Base-by-base conservation (phyloP, 371 early-diverging fungal species). In the Apophysomyces ossiformis region DNA sequence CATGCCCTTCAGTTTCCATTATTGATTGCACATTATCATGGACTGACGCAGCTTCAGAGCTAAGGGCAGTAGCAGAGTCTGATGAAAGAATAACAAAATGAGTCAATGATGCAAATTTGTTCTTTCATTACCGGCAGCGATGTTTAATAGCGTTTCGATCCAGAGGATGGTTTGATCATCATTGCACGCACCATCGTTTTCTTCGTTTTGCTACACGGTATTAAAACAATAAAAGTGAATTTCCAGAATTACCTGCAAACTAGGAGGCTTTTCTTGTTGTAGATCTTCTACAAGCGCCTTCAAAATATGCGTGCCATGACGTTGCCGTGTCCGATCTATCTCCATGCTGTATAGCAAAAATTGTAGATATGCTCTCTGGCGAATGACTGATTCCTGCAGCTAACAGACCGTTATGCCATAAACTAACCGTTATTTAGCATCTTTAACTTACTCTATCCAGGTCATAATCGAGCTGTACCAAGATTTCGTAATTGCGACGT, bases 251-350 rank as follows among this genome's bases (percentile, higher is more conserved):
- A 41, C 41, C 41, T 41, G 41, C 6, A 8, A 13, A 13, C 0
- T 13, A 41, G 8, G 8, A 41, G 41, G 41, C 38, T 38, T 38
- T 7, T 59, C 16, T 18, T 21, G 16, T 3, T 58, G 39, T 3
- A 59, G 60, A n/a, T 59, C 60, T 37, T 59, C 16, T 7, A 18
- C 5, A 1, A 59, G 15, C 4, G 60, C 60, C 32, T 59, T 16
- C 18, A 37, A 39, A 6, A 59, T 37, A n/a, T 59, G 38, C 0
- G 37, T 38, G 9, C 16, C 16, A 18, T 59, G 37, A 4, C 26
- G 15, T 18, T 59, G 60, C 13, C 26, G 60, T n/a, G 37, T 59
- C 21, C 1, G 7, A 13, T 59, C 60, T 5, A 13, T 59, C 7
- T 59, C 39, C 38, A 41, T 39, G 37, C 37, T 11, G 13, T 41